Evolutionary conservation across 441 rosid genomes (phyloP).

Genomic region (Erodium chrysanthum): DNA sequence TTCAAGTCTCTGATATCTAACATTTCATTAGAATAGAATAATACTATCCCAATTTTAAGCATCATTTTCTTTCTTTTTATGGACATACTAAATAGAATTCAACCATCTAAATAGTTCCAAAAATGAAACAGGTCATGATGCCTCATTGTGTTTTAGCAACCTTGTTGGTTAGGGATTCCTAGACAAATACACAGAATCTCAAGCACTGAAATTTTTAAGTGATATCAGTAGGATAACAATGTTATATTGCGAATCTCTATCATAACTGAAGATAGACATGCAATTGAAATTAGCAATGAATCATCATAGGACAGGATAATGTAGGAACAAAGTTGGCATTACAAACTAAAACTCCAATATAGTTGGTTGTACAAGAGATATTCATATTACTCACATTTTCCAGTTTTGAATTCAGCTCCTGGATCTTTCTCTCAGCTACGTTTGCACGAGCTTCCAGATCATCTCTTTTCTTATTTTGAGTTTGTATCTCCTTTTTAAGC

Average conservation of each 20-base stretch:
- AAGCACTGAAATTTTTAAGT: background rate
- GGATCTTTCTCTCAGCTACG: slow-evolving; percentile 23
- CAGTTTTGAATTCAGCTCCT: slow-evolving; percentile 22
- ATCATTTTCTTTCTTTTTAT: background rate
- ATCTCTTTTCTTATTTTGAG: slow-evolving; percentile 26
- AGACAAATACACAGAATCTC: background rate
- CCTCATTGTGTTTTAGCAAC: background rate
- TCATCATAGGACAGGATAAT: background rate
- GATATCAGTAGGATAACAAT: background rate
- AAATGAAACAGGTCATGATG: background rate
- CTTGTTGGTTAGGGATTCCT: background rate
- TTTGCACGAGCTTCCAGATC: slow-evolving; percentile 24
- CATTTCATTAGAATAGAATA: background rate
- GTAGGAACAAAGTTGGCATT: background rate
- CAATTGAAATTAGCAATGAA: slow-evolving; percentile 1
- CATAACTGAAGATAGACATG: background rate
- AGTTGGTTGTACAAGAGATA: background rate
- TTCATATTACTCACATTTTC: slow-evolving; percentile 22
- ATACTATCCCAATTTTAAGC: background rate
- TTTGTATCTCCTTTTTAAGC: slow-evolving; percentile 25
- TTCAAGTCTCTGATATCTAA: background rate
- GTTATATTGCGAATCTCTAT: background rate
- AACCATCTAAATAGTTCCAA: background rate
- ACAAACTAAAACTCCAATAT: background rate
- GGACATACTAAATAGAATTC: background rate